These are phyloP conservation scores for Scheffersomyces illinoinensis DNA, from an alignment of 1,139 yeast species.

Conservation along the genomic window DNA sequence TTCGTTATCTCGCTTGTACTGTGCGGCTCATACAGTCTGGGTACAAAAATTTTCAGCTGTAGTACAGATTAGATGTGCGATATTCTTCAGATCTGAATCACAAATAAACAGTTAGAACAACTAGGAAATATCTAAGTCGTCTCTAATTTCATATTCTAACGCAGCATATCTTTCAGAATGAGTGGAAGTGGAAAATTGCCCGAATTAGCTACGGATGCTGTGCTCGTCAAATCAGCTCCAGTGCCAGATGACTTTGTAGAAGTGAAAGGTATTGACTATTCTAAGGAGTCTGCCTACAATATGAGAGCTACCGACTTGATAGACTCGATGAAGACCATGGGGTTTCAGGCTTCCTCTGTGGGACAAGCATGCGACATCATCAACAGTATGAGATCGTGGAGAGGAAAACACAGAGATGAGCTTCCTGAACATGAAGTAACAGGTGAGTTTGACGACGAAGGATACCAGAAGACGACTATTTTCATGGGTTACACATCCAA, in stretches of 20 bases:
- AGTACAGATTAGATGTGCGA: neutral
- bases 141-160: neutral
- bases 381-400: constrained; percentile 88
- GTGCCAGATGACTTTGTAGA: constrained; percentile 76
- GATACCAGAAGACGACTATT: constrained; percentile 83
- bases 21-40: neutral
- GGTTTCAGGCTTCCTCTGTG: constrained; percentile 93
- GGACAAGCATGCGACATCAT: constrained; percentile 89
- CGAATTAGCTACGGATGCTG: constrained; percentile 80
- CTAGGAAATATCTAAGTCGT: neutral
- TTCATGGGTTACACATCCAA: constrained; percentile 98
- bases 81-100: neutral
- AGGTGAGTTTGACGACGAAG: constrained; percentile 78
- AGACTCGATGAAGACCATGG: constrained; percentile 87
- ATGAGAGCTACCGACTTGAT: constrained; percentile 79
- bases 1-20: neutral
- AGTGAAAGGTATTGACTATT: constrained; percentile 88
- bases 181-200: constrained; percentile 37
- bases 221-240: constrained; percentile 80
- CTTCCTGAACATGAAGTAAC: constrained; percentile 68
- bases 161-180: neutral
- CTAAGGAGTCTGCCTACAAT: constrained; percentile 63
- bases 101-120: neutral
- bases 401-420: constrained; percentile 70
- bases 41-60: neutral